Conservation (phyloP, 2,329 filamentous ascomycete genomes). For the Colletotrichum tropicale region DNA sequence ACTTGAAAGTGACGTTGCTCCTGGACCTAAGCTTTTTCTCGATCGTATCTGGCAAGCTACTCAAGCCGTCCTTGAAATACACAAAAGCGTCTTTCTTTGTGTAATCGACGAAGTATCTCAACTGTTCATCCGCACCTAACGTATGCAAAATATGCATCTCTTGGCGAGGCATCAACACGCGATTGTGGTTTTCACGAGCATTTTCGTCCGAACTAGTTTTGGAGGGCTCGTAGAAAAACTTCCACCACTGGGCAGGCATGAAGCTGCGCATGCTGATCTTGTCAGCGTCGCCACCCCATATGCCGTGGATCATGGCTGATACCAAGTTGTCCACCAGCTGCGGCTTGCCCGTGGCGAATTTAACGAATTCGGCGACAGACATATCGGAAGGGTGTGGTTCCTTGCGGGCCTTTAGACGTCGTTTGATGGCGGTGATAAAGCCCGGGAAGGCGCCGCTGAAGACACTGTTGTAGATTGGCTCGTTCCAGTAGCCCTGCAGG, state of each 20-base stretch:
- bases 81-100: constrained; percentile 26
- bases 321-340: constrained; percentile 71
- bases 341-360: constrained; percentile 54
- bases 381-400: constrained; percentile 59
- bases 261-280: constrained; percentile 75
- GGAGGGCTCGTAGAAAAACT: constrained; percentile 20
- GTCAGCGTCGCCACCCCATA: constrained; percentile 89
- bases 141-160: constrained; percentile 33
- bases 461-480: constrained; percentile 38
- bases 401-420: constrained; percentile 26
- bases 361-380: constrained; percentile 72
- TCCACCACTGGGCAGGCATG: constrained; percentile 51
- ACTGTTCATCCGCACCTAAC: constrained; percentile 26
- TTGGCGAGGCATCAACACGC: constrained; percentile 28
- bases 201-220: background rate
- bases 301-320: constrained; percentile 82
- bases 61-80: constrained; percentile 64
- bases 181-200: background rate
- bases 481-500: constrained; percentile 8
- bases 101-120: background rate
- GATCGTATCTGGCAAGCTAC: constrained; percentile 62
- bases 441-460: constrained; percentile 34
- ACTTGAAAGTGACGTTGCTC: constrained; percentile 65
- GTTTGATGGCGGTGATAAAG: constrained; percentile 37
- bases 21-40: constrained; percentile 51